phyloP scores from a whole-genome alignment of 23 red algal genomes.

The Chondrus crispus region DNA sequence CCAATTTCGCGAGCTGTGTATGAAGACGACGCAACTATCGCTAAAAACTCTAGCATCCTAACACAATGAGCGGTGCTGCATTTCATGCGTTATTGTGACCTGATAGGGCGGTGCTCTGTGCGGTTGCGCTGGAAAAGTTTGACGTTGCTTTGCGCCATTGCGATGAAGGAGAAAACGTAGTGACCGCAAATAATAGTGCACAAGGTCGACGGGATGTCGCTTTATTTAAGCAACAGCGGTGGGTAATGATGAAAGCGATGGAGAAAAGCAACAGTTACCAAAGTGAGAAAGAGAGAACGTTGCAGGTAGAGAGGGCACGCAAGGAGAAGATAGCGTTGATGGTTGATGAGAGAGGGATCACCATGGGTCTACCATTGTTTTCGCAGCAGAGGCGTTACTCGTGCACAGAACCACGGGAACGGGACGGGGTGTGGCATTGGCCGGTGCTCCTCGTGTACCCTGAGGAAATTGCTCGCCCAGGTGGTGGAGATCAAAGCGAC shows the following conservation, averaged over 20 bases:
- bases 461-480: constrained; percentile 2
- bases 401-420: neutral
- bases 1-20: neutral
- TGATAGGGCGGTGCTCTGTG: constrained; percentile 6
- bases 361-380: constrained; percentile 19
- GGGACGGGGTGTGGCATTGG: constrained; percentile 36
- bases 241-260: neutral
- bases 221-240: neutral
- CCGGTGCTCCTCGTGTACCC: constrained; percentile 41
- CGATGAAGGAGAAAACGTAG: neutral
- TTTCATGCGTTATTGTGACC: neutral
- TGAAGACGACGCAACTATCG: neutral
- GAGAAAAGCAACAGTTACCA: neutral
- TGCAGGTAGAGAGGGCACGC: neutral
- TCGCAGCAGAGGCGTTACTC: constrained; percentile 40
- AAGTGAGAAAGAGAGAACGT: constrained; percentile 11
- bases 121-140: constrained; percentile 10
- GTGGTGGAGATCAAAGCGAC: constrained; percentile 54
- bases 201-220: neutral
- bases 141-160: constrained; percentile 5
- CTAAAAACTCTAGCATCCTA: neutral
- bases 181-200: too few species aligned
- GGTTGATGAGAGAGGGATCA: constrained; percentile 2
- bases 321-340: constrained; percentile 17
- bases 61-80: neutral